phyloP scores from a whole-genome alignment of 2,329 filamentous ascomycete genomes.

The Ceratocystiopsis sp. region DNA sequence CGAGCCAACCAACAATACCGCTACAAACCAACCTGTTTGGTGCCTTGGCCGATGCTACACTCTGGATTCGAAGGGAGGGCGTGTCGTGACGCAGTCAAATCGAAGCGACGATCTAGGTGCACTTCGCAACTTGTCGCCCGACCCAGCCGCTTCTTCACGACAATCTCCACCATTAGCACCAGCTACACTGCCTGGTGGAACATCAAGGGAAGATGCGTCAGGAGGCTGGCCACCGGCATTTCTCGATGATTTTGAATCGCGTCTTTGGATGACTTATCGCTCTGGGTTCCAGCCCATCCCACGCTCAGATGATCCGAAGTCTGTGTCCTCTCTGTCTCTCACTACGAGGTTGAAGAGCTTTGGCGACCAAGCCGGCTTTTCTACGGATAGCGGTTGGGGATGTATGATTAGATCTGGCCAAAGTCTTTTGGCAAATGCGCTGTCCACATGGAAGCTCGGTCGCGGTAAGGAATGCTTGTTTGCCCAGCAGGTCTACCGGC shows the following conservation, averaged over 20 bases:
- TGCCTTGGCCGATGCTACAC: constrained; percentile 47
- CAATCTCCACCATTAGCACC: constrained; percentile 11
- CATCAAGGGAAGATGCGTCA: constrained; percentile 23
- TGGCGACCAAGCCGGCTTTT: constrained; percentile 64
- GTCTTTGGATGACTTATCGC: constrained; percentile 92
- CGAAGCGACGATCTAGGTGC: no score
- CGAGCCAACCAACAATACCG: constrained; percentile 62
- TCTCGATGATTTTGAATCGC: constrained; percentile 80
- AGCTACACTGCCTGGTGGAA: constrained; percentile 31
- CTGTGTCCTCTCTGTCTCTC: constrained; percentile 56
- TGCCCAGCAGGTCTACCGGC: no score
- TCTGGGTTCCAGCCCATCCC: constrained; percentile 72
- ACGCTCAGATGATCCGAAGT: constrained; percentile 58
- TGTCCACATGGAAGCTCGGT: constrained; percentile 56
- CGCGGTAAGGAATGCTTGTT: constrained; percentile 41
- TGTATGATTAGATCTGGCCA: constrained; percentile 98
- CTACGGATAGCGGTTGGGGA: constrained; percentile 90
- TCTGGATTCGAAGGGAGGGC: constrained; percentile 16
- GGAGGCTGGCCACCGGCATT: constrained; percentile 71
- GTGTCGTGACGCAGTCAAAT: constrained; percentile 1
- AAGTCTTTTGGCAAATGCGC: constrained; percentile 74
- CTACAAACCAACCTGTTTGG: constrained; percentile 59
- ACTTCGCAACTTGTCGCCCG: no score
- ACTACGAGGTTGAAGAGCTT: constrained; percentile 70
- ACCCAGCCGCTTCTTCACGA: not conserved